A percentile compares a stretch with the other conserved stretches of the same genome.
Conservation (phyloP, 345 rosid species). For the Corymbia maculata region DNA sequence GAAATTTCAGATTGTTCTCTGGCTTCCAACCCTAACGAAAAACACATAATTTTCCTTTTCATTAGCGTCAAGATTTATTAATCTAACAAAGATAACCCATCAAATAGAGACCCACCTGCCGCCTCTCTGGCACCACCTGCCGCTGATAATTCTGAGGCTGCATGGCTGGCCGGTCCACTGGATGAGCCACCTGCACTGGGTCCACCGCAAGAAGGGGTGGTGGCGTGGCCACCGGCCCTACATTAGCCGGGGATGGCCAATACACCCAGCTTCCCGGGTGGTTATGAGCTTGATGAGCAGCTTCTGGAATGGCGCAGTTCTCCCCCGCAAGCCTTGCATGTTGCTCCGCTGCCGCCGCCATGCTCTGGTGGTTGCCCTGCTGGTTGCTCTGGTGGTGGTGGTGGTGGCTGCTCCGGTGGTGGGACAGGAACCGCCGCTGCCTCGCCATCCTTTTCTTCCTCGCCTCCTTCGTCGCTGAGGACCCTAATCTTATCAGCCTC, state of each 20-base stretch:
- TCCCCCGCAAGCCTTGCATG: constrained; percentile 30
- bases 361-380: constrained; percentile 4
- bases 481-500: constrained; percentile 41
- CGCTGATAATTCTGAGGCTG: constrained; percentile 34
- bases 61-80: background rate
- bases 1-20: constrained; percentile 90
- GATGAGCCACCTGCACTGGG: background rate
- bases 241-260: constrained; percentile 31
- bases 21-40: constrained; percentile 74
- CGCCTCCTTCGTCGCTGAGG: constrained; percentile 89
- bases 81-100: background rate
- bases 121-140: constrained; percentile 48
- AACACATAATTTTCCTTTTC: background rate
- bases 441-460: constrained; percentile 98
- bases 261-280: constrained; percentile 53
- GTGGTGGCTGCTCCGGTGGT: constrained; percentile 14
- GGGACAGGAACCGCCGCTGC: constrained; percentile 66
- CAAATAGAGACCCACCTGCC: constrained; percentile 38
- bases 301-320: constrained; percentile 6
- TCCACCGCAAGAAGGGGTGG: background rate
- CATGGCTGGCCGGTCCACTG: constrained; percentile 26
- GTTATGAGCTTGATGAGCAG: background rate
- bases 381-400: constrained; percentile 28
- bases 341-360: constrained; percentile 8
- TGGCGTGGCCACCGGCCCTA: constrained; percentile 12